These are phyloP conservation scores for Acanthochlamys bracteata DNA, from an alignment of 106 monocot genomes.

Conservation along the genomic window DNA sequence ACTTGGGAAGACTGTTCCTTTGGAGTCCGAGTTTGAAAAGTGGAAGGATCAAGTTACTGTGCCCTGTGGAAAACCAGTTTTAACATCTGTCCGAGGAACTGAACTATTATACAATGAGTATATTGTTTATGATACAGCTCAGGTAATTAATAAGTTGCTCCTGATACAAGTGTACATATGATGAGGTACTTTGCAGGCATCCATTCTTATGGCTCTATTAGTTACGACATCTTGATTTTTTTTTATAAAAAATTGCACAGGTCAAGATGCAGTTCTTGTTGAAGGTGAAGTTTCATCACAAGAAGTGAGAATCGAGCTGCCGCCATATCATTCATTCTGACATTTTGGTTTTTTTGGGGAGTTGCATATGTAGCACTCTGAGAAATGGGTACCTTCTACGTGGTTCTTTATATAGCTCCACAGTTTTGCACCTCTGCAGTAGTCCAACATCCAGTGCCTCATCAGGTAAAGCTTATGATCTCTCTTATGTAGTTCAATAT, in stretches of 20 bases:
- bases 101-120: slow-evolving; percentile 93
- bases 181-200: neutral
- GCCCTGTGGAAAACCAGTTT: slow-evolving; percentile 91
- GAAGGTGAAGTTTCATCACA: slow-evolving; percentile 96
- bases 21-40: slow-evolving; percentile 67
- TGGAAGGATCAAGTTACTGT: slow-evolving; percentile 77
- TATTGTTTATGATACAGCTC: slow-evolving; percentile 84
- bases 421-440: too few relatives aligned
- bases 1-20: slow-evolving; percentile 80
- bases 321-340: neutral
- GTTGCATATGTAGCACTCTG: neutral
- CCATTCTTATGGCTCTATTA: neutral
- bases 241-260: slow-evolving; percentile 20
- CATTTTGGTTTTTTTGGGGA: neutral
- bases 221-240: neutral
- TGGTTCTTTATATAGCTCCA: too few relatives aligned
- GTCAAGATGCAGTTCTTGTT: slow-evolving; percentile 96
- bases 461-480: too few relatives aligned
- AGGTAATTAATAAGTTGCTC: slow-evolving; percentile 32
- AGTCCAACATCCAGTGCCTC: too few relatives aligned
- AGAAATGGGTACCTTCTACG: neutral
- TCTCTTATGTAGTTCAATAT: too few relatives aligned
- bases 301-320: slow-evolving; percentile 29
- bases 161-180: neutral
- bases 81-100: slow-evolving; percentile 40